Percentiles rank a stretch among this genome's conserved stretches.
Evolutionary conservation across 176 grass and related monocot genomes (phyloP).

Genomic region (sorghum (Sorghum bicolor)): Sorghum_bicolor_NCBIv3 NC_012876.2:59583501-59584000

Average conservation of each 20-base stretch:
- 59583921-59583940: conserved; percentile 96
- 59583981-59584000: conserved; percentile 83
- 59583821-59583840: conserved; percentile 10
- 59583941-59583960: conserved; percentile 79
- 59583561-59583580: conserved; percentile 94
- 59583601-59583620: conserved; percentile 78
- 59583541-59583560: conserved; percentile 88
- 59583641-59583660: conserved; percentile 65
- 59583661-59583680: conserved; percentile 71
- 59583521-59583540: conserved; percentile 92
- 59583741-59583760: conserved; percentile 20
- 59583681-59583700: conserved; percentile 51
- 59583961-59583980: conserved; percentile 90
- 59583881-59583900: conserved; percentile 79
- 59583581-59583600: conserved; percentile 55
- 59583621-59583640: conserved; percentile 57
- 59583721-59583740: conserved; percentile 83
- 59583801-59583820: neutral
- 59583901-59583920: conserved; percentile 78
- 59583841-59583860: conserved; percentile 45
- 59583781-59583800: conserved; percentile 2
- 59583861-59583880: conserved; percentile 72
- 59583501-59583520: conserved; percentile 98
- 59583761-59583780: conserved; percentile 13
- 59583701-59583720: conserved; percentile 68